phyloP scores from a whole-genome alignment of 768 basidiomycete genomes.

The Scleroderma bovista region DNA sequence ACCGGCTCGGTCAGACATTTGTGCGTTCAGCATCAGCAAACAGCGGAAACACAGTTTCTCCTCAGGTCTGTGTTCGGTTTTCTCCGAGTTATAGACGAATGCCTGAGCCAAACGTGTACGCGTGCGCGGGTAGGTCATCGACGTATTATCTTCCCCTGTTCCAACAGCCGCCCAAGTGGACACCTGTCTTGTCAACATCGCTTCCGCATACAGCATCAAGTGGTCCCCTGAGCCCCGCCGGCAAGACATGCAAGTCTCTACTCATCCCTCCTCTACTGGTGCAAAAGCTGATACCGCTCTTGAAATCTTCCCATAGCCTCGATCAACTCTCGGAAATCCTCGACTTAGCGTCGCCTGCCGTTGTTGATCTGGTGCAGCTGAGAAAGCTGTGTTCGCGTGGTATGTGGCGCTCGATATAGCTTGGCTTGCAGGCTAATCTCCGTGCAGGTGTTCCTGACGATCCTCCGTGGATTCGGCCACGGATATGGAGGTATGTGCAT shows the following conservation, averaged over 20 bases:
- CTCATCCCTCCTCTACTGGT: neutral
- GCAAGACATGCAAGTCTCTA: constrained; percentile 51
- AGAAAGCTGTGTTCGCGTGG: constrained; percentile 57
- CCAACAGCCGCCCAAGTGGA: constrained; percentile 56
- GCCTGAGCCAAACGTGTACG: no score
- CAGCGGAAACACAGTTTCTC: constrained; percentile 49
- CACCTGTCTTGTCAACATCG: constrained; percentile 48
- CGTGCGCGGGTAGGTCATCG: constrained; percentile 36
- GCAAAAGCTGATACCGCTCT: constrained; percentile 3
- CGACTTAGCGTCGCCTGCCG: constrained; percentile 40
- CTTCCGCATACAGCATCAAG: constrained; percentile 44
- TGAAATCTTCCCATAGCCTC: constrained; percentile 35
- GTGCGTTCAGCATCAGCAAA: constrained; percentile 45
- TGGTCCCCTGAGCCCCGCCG: constrained; percentile 61
- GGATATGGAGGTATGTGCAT: constrained; percentile 70
- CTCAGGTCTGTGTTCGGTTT: constrained; percentile 33
- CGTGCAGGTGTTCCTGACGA: constrained; percentile 63
- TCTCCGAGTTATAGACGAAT: constrained; percentile 1
- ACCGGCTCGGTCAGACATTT: constrained; percentile 55
- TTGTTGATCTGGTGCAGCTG: constrained; percentile 52
- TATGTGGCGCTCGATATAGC: constrained; percentile 25
- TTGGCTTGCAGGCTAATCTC: neutral
- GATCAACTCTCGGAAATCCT: constrained; percentile 58
- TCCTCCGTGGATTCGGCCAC: constrained; percentile 69
- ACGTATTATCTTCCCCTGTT: constrained; percentile 44